phyloP scores from a whole-genome alignment of 2,329 filamentous ascomycete species.

The Nothophoma quercina region DNA sequence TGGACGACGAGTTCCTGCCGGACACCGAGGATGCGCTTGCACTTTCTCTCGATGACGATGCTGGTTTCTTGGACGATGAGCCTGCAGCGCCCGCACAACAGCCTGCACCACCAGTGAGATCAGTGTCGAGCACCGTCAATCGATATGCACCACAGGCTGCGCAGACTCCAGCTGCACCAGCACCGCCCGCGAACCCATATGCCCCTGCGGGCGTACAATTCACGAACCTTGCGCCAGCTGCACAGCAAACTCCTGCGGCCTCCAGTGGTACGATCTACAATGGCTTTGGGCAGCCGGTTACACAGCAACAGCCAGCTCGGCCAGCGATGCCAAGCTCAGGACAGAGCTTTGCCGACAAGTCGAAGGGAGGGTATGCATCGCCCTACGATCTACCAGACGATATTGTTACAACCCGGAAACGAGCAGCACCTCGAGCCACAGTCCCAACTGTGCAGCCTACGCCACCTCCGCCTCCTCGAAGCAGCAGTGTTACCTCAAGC shows the following conservation, averaged over 20 bases:
- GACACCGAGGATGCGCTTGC: slow-evolving; percentile 59
- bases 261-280: slow-evolving; percentile 38
- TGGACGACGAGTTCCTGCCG: slow-evolving; percentile 76
- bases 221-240: slow-evolving; percentile 53
- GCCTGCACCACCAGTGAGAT: slow-evolving; percentile 26
- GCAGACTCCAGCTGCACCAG: slow-evolving; percentile 29
- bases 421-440: slow-evolving; percentile 41
- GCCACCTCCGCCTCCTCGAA: slow-evolving; percentile 67
- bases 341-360: slow-evolving; percentile 88
- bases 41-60: slow-evolving; percentile 83
- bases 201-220: slow-evolving; percentile 60
- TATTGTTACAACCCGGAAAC: slow-evolving; percentile 75
- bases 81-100: slow-evolving; percentile 50
- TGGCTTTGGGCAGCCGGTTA: slow-evolving; percentile 39
- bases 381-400: slow-evolving; percentile 96
- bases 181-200: slow-evolving; percentile 54
- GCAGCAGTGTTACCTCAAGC: slow-evolving; percentile 62
- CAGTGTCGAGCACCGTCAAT: slow-evolving; percentile 27
- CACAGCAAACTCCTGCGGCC: slow-evolving; percentile 9
- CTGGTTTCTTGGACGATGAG: slow-evolving; percentile 81
- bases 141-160: slow-evolving; percentile 49
- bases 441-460: slow-evolving; percentile 49
- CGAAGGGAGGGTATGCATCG: slow-evolving; percentile 90
- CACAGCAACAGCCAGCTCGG: slow-evolving; percentile 49
- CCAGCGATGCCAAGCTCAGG: slow-evolving; percentile 60